Conservation (phyloP, 2,329 filamentous ascomycete species). For the Colletotrichum sp. region DNA sequence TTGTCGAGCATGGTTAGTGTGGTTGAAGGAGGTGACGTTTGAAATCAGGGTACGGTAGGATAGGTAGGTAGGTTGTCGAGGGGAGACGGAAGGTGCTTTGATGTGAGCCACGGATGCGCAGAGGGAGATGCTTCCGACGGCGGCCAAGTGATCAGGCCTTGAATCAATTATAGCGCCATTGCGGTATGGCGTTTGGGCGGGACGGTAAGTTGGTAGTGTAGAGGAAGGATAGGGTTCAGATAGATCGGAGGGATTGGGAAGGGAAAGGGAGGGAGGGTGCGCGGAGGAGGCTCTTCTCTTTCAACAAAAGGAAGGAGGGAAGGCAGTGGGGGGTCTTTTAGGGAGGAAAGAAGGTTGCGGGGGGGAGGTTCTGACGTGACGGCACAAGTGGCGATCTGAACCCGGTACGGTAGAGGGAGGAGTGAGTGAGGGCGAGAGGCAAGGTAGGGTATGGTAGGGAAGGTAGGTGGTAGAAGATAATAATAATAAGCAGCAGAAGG, state of each 20-base stretch:
- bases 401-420: not conserved
- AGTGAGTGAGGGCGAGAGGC: not conserved
- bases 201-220: not conserved
- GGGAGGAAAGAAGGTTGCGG: conserved; percentile 21
- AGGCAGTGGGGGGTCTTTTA: conserved; percentile 20
- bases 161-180: conserved; percentile 16
- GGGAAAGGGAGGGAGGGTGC: conserved; percentile 17
- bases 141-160: conserved; percentile 21
- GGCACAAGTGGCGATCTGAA: conserved; percentile 21
- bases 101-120: conserved; percentile 3
- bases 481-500: not conserved
- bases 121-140: conserved; percentile 12
- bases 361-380: conserved; percentile 19
- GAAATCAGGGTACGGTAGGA: not conserved
- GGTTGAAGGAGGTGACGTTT: not conserved
- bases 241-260: conserved; percentile 9
- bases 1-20: conserved; percentile 35
- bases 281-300: conserved; percentile 13
- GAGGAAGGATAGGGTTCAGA: conserved; percentile 14
- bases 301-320: not conserved
- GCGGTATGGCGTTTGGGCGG: not conserved
- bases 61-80: not conserved
- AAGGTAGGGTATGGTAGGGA: not conserved
- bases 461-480: not conserved
- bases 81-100: not conserved